Conservation (phyloP, 441 rosid genomes). For the Brassica balearica region DNA sequence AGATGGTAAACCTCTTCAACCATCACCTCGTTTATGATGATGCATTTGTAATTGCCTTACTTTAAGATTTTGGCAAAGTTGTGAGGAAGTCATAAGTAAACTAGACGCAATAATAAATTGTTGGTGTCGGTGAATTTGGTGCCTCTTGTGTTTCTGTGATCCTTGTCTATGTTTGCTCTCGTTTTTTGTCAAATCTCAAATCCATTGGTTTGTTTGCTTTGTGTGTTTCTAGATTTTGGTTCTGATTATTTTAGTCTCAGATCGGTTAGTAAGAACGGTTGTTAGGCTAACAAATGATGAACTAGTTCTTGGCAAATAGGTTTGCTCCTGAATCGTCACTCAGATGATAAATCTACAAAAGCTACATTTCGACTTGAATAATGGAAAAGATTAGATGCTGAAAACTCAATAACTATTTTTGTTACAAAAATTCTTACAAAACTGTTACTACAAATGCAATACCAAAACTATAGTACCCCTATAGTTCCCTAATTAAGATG, state of each 20-base stretch:
- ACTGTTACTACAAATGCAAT: not conserved
- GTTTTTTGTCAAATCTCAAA: not conserved
- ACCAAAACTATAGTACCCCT: not conserved
- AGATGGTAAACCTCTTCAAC: slow-evolving; percentile 24
- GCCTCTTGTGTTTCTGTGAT: slow-evolving; percentile 24
- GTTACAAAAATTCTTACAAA: not conserved
- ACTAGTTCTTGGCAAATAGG: slow-evolving; percentile 3
- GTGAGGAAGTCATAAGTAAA: slow-evolving; percentile 25
- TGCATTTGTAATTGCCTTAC: not conserved
- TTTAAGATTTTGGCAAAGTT: not conserved
- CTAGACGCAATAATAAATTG: slow-evolving; percentile 10
- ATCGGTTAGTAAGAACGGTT: not conserved
- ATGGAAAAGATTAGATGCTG: too few species aligned
- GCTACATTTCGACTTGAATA: not conserved
- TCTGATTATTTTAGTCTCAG: not conserved
- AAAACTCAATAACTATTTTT: too few species aligned
- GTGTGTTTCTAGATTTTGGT: too few species aligned
- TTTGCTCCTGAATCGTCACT: not conserved
- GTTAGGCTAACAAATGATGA: not conserved
- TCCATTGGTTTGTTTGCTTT: not conserved
- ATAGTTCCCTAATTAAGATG: not conserved
- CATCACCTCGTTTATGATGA: slow-evolving; percentile 5
- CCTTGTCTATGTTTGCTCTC: slow-evolving; percentile 16
- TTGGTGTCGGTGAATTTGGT: slow-evolving; percentile 13
- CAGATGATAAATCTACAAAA: not conserved